Base-by-base conservation (phyloP, 1,139 yeast genomes). In the Blastobotrys elegans region DNA sequence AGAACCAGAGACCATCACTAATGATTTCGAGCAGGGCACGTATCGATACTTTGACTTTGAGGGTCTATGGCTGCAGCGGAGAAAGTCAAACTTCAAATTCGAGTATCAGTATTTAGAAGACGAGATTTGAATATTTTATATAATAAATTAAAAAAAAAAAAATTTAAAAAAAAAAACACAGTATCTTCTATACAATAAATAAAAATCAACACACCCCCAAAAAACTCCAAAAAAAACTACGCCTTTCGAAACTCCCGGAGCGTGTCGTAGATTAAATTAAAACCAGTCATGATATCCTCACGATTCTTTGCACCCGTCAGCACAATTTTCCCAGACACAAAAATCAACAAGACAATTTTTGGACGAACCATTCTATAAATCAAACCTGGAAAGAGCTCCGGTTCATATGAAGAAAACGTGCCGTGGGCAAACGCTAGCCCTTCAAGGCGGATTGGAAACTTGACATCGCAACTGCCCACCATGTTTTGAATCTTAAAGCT, bases 341-440 rank as follows among this genome's bases (percentile, higher is more conserved):
- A 92, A 63, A 92, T 90, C 71, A 92, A 77, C 65, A 92, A 73
- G 51, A 92, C 99, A 70, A 92, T 92, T 67, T 92, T 92, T 20
- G 99, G 99, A 67, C 92, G 92, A 62, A 92, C 98, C 99, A 92
- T 92, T 77, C 99, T 89, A 75, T 92, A 92, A 72, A 92, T 92
- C 61, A 92, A 78, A 64, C 99, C 99, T 3, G 99, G 99, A 69
- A 92, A 92, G 65, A 92, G 74, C 70, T 92, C 99, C 4, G 99
- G 99, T 70, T 92, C 99, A 66, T 92, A 92, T 13, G 96, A 87
- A 58, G 96, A 86, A 92, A 92, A 92, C 74, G 96, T 89, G 56
- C 98, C 98, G 77, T 92, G 99, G 58, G 95, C 84, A 67, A 90
- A 94, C 11, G 98, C 98, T 64, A 92, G 77, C 52, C 99, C 99